Base-by-base conservation (phyloP, 768 basidiomycete genomes). In the Hortiboletus campestris region DNA sequence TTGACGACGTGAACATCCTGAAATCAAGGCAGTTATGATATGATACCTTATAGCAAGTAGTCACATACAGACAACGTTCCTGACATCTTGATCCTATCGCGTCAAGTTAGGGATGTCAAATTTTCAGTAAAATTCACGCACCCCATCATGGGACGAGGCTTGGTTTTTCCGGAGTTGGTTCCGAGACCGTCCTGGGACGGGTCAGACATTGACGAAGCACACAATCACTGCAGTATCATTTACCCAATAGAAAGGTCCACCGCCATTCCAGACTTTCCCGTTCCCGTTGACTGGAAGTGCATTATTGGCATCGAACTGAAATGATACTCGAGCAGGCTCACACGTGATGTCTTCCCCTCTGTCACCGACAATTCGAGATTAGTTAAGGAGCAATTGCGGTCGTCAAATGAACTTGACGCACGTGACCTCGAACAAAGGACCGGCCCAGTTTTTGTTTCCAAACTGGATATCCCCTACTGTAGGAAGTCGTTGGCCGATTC, bases 391-490 rank as follows among this genome's bases (percentile, higher is more conserved):
- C 1, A 34, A 10, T 29, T 39, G 13, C 13, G 4, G 16, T 45
- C 2, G 14, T 47, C 35, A 22, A 39, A 10, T 7, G 43, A 50
- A 42, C 17, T 31, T 39, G 19, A 63, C 69, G 41, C 57, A 83
- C 82, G 60, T 78, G 61, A 85, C 64, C 32, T 74, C 67, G 64
- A 85, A 83, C 39, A 85, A 69, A 13, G 81, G 84, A 13, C 83
- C 84, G 0, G 63, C 70, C 83, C 83, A 84, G 39, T 63, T 77
- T 51, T 63, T 10, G 46, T 78, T 79, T 8, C 78, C 84, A 63
- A 88, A 87, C 22, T 66, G 59, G 43, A 88, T 75, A 32, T 86
- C 78, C 17, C 86, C 86, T 57, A 75, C 82, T 85, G 31, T 16
- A 0, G n/a, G 39, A 29, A 41, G 20, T 28, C 49, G 36, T 56